Evolutionary conservation across 2,329 filamentous ascomycete species (phyloP).

Genomic region (Lachnellula occidentalis): DNA sequence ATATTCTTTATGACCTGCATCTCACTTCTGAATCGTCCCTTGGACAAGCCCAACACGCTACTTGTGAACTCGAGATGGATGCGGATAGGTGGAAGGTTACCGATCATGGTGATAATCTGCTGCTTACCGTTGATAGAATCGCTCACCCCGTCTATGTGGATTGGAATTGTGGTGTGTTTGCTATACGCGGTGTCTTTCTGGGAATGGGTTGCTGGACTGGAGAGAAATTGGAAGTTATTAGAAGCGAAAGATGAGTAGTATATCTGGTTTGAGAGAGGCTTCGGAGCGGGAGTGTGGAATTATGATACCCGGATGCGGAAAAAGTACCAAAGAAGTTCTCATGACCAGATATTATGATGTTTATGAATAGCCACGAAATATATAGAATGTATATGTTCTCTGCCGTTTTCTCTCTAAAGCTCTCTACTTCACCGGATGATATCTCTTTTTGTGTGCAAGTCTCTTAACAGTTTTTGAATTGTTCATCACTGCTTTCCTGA

Average conservation of each 20-base stretch:
- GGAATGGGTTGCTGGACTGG: conserved; percentile 13
- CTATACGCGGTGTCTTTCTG: conserved; percentile 13
- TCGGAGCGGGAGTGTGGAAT: not conserved
- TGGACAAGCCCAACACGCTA: conserved; percentile 11
- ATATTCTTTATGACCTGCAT: conserved; percentile 12
- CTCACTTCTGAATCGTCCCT: conserved; percentile 11
- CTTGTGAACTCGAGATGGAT: conserved; percentile 13
- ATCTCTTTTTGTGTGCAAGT: no score
- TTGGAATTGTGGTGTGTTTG: not conserved
- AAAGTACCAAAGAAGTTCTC: not conserved
- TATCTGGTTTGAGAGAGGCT: not conserved
- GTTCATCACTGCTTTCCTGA: no score
- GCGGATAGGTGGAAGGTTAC: conserved; percentile 7
- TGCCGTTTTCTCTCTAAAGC: no score
- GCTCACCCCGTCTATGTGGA: conserved; percentile 4
- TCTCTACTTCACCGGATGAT: no score
- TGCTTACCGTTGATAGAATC: conserved; percentile 10
- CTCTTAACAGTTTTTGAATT: no score
- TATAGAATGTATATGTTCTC: not conserved
- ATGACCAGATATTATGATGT: not conserved
- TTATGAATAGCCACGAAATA: not conserved
- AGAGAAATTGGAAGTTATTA: conserved; percentile 11
- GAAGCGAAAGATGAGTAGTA: conserved; percentile 5
- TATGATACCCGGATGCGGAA: not conserved
- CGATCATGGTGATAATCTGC: conserved; percentile 7